Conservation (phyloP, 352 stramenopile genomes). For the Globisporangium viniferum region DNA sequence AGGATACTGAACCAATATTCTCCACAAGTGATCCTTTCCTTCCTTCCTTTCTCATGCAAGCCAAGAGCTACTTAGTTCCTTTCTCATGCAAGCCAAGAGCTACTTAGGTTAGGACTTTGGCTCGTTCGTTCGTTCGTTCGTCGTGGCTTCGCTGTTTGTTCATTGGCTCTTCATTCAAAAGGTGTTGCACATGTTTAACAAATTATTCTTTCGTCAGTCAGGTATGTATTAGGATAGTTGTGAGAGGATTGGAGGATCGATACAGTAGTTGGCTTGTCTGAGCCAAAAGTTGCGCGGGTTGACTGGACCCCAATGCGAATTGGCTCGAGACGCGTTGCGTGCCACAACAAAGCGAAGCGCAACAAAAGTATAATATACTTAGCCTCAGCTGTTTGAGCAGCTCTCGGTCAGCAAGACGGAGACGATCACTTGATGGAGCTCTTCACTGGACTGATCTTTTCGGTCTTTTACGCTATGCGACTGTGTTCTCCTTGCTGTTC, state of each 20-base stretch:
- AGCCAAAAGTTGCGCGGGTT: background rate
- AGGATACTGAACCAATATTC: background rate
- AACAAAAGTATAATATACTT: background rate
- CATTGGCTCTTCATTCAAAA: background rate
- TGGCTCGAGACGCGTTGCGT: no score
- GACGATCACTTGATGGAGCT: background rate
- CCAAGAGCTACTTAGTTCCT: no score
- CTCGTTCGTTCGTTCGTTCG: background rate
- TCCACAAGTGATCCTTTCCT: background rate
- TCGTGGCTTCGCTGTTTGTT: background rate
- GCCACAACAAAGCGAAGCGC: background rate
- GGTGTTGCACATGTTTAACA: background rate
- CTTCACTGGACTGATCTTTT: background rate
- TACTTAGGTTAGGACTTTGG: background rate
- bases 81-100: background rate
- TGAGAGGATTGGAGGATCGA: background rate
- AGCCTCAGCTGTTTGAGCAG: background rate
- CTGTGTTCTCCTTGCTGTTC: background rate
- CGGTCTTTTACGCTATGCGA: background rate
- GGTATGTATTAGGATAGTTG: background rate
- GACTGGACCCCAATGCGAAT: background rate
- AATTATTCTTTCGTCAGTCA: background rate
- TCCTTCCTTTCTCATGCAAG: no score
- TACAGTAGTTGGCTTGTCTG: background rate
- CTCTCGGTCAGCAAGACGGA: background rate